Base-by-base conservation (phyloP, 768 basidiomycete species). In the Suillus bovinus region DNA sequence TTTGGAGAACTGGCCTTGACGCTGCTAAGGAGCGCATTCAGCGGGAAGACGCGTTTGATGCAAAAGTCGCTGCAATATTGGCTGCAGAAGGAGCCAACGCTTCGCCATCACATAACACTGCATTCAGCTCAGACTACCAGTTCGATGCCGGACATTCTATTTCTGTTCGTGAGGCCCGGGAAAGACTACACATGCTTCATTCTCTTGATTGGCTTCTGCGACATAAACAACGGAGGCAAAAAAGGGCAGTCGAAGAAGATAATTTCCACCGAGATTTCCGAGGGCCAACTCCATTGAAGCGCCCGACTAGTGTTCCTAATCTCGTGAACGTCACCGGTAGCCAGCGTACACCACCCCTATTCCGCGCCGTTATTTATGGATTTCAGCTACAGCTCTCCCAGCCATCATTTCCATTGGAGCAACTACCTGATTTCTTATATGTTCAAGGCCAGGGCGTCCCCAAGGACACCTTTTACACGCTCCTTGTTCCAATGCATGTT, bases 401-500 rank as follows among this genome's bases (percentile, higher is more conserved):
- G 6, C 90, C 91, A 2, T 84, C 85, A 0, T 90, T 94, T 72
- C 75, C 81, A 10, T 62, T 78, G 4, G 77, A 78, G 5, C 75
- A 81, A 5, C 78, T 94, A 22, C 72, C 86, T 2, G 80, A 86
- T 50, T 91, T 91, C 74, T 78, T 95, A 55, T 69, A 83, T 66
- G 80, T 85, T 61, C 84, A 85, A 70, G 93, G 93, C 31, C 73
- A 72, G 55, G 89, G 87, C 10, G 71, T 96, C 58, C 92, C 93
- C 4, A 75, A 74, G 17, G 83, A 89, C 59, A 90, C 88, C 0
- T 68, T 84, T 66, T 97, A 89, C 71, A 88, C 91, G 13, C 79
- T 98, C 29, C 81, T 97, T 66, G 77, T 96, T 22, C 95, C 96
- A 4, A 74, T 98, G 67, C 89, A 94, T 69, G 72, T 99, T 22